Evolutionary conservation across 495 filamentous ascomycete genomes (phyloP), one percentile per base, ranked within the genome.

Genomic region (Lasiosphaeria hispida): DNA sequence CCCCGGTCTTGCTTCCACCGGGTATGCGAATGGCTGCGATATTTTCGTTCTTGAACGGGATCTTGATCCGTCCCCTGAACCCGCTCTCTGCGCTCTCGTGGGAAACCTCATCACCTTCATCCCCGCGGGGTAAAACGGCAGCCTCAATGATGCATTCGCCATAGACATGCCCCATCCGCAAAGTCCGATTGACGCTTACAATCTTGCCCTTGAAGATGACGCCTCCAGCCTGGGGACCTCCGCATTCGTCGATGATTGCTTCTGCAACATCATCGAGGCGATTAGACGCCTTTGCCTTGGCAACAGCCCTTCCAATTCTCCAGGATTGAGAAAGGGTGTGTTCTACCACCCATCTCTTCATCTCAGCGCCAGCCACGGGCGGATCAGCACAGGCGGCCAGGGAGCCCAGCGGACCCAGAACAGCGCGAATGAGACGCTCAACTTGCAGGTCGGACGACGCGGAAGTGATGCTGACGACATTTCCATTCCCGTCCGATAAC

Each of bases 21-120:
- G 66, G 45, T 45, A 73, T 59, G 71, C 72, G 55, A 43, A 76
- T 75, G 5, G 80, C 83, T 13, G 78, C 73, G 14, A 85, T 82
- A 62, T 86, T 87, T 63, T 87, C 84, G 64, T 86, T 86, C 70
- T 85, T 85, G 69, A 86, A 85, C 0, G 83, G 83, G 38, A 86
- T 80, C 48, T 81, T 80, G 47, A 85, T 63, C 23, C 59, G 68
- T 6, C 76, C 74, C 23, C 59, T 55, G 54, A 69, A 76, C 37
- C n/a, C n/a, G n/a, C n/a, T n/a, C n/a, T 60, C 60, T 10, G 19
- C 9, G 38, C 39, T 23, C 30, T 38, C 60, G 33, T 15, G 7
- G 17, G 1, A 30, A 7, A 2, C 13, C 10, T 4, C 53, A 7
- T 57, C 53, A 7, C 69, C 68, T n/a, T 57, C 38, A 7, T 69